phyloP scores from a whole-genome alignment of 2,329 filamentous ascomycete species.

The Sporothrix dimorphospora region DNA sequence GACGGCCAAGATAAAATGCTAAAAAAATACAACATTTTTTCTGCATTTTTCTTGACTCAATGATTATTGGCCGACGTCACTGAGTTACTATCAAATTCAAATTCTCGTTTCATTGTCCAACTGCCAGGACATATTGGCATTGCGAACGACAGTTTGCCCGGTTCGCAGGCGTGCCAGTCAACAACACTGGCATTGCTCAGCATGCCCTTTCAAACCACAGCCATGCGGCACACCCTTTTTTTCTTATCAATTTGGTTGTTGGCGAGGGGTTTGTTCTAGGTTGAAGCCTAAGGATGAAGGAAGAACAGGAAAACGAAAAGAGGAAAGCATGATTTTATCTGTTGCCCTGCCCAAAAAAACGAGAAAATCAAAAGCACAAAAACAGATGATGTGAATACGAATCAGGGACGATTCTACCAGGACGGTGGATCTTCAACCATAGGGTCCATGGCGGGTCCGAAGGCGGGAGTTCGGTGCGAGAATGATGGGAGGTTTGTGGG shows the following conservation, averaged over 20 bases:
- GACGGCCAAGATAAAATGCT: background rate
- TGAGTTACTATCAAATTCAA: constrained; percentile 6
- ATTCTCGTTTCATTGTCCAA: background rate
- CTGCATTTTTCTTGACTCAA: background rate
- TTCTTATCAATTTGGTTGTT: background rate
- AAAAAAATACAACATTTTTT: background rate
- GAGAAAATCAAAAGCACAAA: constrained; percentile 13
- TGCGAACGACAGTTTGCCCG: background rate
- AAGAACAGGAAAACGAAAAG: background rate
- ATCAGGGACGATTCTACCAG: background rate
- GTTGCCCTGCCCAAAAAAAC: constrained; percentile 8
- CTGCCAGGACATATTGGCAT: background rate
- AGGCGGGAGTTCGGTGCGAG: constrained; percentile 8
- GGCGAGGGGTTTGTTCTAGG: background rate
- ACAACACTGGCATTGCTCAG: background rate
- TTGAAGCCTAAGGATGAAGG: background rate
- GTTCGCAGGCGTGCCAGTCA: background rate
- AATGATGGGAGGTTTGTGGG: constrained; percentile 22
- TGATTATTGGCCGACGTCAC: background rate
- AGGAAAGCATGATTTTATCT: background rate
- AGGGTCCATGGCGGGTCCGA: background rate
- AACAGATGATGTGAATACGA: background rate
- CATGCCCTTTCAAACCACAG: background rate
- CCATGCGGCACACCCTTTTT: constrained; percentile 11
- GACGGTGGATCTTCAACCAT: background rate